Conservation (phyloP, 768 basidiomycete genomes). For the Harrya chromipes region DNA sequence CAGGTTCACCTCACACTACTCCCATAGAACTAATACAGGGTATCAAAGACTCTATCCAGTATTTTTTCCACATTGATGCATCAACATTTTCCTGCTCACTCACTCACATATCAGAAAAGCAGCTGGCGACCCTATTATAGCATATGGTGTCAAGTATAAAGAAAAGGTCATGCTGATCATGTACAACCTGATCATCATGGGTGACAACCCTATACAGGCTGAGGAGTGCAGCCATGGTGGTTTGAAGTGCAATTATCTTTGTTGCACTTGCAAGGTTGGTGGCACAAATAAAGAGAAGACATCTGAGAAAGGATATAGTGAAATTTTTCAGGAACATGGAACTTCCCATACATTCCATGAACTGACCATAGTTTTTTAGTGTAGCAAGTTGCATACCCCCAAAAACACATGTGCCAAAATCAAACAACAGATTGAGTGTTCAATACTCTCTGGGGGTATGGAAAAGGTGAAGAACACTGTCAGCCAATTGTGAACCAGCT, state of each 20-base stretch:
- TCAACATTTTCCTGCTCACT: not conserved
- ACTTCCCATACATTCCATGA: too few species aligned
- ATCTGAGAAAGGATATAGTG: too few species aligned
- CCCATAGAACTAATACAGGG: conserved; percentile 34
- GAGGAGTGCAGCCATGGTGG: too few species aligned
- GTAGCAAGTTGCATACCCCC: conserved; percentile 6
- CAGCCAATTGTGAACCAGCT: conserved; percentile 34
- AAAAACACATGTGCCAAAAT: conserved; percentile 1
- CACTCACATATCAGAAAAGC: conserved; percentile 4
- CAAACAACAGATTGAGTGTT: conserved; percentile 6
- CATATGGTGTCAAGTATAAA: conserved; percentile 22
- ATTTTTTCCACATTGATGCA: not conserved
- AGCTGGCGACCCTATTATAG: conserved; percentile 4
- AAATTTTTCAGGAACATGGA: too few species aligned
- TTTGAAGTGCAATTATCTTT: too few species aligned
- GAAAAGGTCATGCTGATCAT: too few species aligned
- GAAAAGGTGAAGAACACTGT: conserved; percentile 16
- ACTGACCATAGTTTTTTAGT: too few species aligned
- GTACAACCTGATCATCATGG: too few species aligned
- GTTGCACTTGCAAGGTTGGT: too few species aligned
- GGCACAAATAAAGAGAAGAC: too few species aligned
- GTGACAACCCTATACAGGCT: too few species aligned
- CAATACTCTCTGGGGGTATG: conserved; percentile 2
- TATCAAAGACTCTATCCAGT: conserved; percentile 28
- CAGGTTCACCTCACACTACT: conserved; percentile 33